A percentile compares a stretch with the other conserved stretches of the same genome.
Conservation (phyloP, 345 rosid genomes). For the Odontarrhena argentea region DNA sequence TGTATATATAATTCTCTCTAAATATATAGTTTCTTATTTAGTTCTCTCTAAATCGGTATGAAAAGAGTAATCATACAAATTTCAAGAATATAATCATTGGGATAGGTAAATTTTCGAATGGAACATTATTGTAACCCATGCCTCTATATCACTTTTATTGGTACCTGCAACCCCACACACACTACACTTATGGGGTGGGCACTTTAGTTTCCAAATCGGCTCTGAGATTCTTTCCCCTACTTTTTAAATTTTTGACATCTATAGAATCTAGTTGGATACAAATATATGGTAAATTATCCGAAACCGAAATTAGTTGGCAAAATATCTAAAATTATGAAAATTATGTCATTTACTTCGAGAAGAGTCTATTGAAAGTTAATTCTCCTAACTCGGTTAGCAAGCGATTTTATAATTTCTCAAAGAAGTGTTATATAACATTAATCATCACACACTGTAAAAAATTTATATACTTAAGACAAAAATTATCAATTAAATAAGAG, state of each 20-base stretch:
- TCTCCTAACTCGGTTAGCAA: too few relatives aligned
- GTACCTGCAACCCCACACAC: slow-evolving; percentile 30
- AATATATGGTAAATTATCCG: too few relatives aligned
- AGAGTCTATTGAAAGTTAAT: too few relatives aligned
- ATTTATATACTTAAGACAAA: too few relatives aligned
- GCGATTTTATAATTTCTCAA: too few relatives aligned
- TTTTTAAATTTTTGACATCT: background rate
- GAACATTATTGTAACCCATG: slow-evolving; percentile 32
- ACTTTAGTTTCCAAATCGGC: slow-evolving; percentile 5
- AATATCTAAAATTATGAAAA: too few relatives aligned
- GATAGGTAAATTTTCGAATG: slow-evolving; percentile 10
- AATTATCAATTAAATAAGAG: too few relatives aligned
- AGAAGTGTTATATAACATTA: too few relatives aligned
- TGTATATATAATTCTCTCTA: background rate
- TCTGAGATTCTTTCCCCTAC: background rate
- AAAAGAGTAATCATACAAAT: slow-evolving; percentile 24
- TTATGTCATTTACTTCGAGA: too few relatives aligned
- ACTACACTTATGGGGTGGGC: background rate
- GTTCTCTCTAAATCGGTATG: slow-evolving; percentile 2
- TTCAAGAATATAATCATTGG: slow-evolving; percentile 31
- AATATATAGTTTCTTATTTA: slow-evolving; percentile 10
- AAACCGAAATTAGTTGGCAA: too few relatives aligned
- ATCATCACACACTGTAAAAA: too few relatives aligned
- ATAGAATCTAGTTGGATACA: too few relatives aligned
- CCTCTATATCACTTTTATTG: slow-evolving; percentile 20